These are phyloP conservation scores for Neospora caninum DNA, from an alignment of 169 alveolate genomes.

Conservation along the genomic window DNA sequence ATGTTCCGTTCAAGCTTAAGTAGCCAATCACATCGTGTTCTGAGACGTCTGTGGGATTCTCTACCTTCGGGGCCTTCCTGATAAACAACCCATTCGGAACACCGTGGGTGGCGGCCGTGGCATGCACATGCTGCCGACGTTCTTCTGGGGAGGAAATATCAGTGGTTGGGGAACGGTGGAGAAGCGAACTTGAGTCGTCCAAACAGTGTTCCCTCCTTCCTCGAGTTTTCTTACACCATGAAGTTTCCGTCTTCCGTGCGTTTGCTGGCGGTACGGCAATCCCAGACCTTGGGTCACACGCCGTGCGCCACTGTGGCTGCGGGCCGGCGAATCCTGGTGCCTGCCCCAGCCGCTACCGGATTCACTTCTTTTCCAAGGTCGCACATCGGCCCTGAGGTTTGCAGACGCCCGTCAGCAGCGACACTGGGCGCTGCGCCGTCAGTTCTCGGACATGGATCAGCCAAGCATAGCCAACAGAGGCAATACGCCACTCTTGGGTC, in stretches of 20 bases:
- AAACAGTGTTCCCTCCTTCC: not conserved
- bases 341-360: not conserved
- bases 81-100: not conserved
- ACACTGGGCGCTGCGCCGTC: not conserved
- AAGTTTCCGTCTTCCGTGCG: not conserved
- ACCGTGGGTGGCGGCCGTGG: not conserved
- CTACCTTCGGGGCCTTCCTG: not conserved
- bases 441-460: not conserved
- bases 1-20: not conserved
- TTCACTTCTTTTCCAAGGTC: not conserved
- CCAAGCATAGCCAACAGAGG: slow-evolving; percentile 34
- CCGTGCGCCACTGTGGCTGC: not conserved
- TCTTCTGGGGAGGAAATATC: not conserved
- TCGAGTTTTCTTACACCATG: not conserved
- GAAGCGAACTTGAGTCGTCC: not conserved
- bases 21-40: not conserved
- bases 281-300: not conserved
- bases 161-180: not conserved
- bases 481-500: slow-evolving; percentile 48
- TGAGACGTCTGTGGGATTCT: not conserved
- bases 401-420: not conserved
- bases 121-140: not conserved
- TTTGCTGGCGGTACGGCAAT: not conserved
- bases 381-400: not conserved
- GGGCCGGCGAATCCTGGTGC: not conserved